Evolutionary conservation across 352 stramenopile species (phyloP), one percentile per base, ranked within the genome.

Genomic region (Phytopythium chamaehyphon): DNA sequence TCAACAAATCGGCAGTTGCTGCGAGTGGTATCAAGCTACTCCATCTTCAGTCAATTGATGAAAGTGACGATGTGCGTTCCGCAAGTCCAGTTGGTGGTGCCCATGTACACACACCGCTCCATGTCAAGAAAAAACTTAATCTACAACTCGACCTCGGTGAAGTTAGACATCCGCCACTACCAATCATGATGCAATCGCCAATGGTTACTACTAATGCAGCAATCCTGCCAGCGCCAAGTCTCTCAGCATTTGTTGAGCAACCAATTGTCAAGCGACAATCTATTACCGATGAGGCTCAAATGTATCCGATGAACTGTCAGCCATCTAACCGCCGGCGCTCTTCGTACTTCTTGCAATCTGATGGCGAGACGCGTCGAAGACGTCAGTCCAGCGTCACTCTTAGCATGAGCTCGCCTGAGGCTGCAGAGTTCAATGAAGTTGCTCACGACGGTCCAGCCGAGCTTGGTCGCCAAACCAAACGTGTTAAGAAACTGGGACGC

Each of bases 371-470:
- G 38, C 48, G 45, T 11, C 54, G 57, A 37, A 65, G 77, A 44
- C 74, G 76, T 15, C 48, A 64, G 9, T 86, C 76, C 11, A 90
- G 74, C 35, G 51, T 88, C 21, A 86, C 70, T 1, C 51, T 87
- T 6, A 77, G 67, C 36, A 77, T 88, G 63, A 73, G 63, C 28
- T 82, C 79, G 0, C 76, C 73, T 0, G 74, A 90, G 66, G 73
- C 71, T n/a, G 73, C 69, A 1, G 80, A 86, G n/a, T 93, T 90
- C 50, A 40, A 69, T 1, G 76, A 84, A 47, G 81, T 93, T n/a
- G 73, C 76, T 15, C 65, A 86, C 28, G 83, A 93, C 28, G 83
- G 83, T 0, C 83, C 83, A 0, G 62, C 73, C 26, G 66, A 88
- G 36, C 59, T 93, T 0, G 83, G 76, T 1, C 72, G 64, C 16